phyloP scores from a whole-genome alignment of 257 asterid species.

The Solanum appendiculatum region DNA sequence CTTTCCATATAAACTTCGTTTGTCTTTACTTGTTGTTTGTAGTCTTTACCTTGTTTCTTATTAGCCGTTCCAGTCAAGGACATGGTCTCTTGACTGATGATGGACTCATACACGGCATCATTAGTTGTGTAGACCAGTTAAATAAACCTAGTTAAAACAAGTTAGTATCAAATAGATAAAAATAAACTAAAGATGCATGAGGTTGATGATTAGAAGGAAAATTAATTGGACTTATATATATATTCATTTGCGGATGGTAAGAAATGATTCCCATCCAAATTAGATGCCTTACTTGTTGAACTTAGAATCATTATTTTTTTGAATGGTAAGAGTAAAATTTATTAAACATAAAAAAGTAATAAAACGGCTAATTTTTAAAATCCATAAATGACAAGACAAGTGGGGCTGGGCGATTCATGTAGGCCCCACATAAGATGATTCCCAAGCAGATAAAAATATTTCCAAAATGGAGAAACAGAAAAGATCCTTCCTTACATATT shows the following conservation, averaged over 20 bases:
- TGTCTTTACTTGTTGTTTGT: no score
- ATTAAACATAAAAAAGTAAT: background rate
- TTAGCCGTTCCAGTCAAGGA: background rate
- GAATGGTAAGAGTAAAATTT: background rate
- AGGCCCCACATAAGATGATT: background rate
- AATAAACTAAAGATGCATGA: background rate
- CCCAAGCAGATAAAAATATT: background rate
- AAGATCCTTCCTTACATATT: background rate
- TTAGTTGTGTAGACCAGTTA: no score
- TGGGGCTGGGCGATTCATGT: background rate
- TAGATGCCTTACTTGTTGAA: background rate
- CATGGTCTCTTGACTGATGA: no score
- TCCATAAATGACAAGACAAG: background rate
- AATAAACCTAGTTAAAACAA: background rate
- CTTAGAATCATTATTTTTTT: background rate
- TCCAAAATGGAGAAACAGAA: background rate
- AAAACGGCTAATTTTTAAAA: background rate
- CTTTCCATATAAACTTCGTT: no score
- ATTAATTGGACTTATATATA: no score
- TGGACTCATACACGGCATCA: background rate
- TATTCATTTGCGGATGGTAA: background rate
- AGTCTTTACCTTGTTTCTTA: background rate
- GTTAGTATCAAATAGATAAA: no score
- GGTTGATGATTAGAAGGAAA: background rate
- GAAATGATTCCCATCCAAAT: background rate